These are phyloP conservation scores for Puccinia polysora DNA, from an alignment of 1,284 basidiomycete species.

Conservation along the genomic window DNA sequence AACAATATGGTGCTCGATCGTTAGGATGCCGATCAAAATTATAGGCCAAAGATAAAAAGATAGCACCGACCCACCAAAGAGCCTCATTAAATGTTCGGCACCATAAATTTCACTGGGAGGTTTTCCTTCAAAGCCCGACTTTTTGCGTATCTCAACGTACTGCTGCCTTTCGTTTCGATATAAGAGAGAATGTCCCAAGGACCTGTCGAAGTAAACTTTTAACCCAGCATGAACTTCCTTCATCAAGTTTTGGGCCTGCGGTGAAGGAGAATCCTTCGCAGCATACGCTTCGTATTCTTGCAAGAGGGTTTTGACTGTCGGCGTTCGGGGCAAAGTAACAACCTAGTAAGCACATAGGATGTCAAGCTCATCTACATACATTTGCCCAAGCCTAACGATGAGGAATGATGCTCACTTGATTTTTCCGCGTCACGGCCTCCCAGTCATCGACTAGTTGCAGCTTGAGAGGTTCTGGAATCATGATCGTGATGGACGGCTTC, in stretches of 20 bases:
- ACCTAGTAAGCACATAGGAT: conserved; percentile 59
- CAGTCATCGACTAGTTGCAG: conserved; percentile 91
- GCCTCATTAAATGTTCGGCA: conserved; percentile 83
- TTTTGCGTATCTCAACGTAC: conserved; percentile 74
- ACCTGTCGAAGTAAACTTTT: conserved; percentile 88
- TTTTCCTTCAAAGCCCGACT: conserved; percentile 63
- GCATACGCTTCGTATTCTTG: conserved; percentile 71
- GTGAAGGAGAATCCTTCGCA: background rate
- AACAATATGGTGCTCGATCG: background rate
- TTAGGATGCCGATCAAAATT: background rate
- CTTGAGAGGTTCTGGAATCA: conserved; percentile 83
- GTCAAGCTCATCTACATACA: conserved; percentile 12
- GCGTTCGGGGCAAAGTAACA: conserved; percentile 75
- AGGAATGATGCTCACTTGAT: conserved; percentile 63
- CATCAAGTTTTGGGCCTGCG: conserved; percentile 52
- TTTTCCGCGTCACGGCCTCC: conserved; percentile 94
- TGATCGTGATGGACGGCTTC: conserved; percentile 84
- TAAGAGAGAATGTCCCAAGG: conserved; percentile 80
- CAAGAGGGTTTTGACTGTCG: conserved; percentile 73
- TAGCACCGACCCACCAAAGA: conserved; percentile 68
- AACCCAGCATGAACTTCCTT: conserved; percentile 82
- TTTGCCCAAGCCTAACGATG: background rate
- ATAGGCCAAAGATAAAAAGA: background rate
- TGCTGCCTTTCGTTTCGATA: conserved; percentile 93
- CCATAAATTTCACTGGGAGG: conserved; percentile 83